Evolutionary conservation across 495 filamentous ascomycete genomes (phyloP).

Genomic region (Aspergillus funiculosus): DNA sequence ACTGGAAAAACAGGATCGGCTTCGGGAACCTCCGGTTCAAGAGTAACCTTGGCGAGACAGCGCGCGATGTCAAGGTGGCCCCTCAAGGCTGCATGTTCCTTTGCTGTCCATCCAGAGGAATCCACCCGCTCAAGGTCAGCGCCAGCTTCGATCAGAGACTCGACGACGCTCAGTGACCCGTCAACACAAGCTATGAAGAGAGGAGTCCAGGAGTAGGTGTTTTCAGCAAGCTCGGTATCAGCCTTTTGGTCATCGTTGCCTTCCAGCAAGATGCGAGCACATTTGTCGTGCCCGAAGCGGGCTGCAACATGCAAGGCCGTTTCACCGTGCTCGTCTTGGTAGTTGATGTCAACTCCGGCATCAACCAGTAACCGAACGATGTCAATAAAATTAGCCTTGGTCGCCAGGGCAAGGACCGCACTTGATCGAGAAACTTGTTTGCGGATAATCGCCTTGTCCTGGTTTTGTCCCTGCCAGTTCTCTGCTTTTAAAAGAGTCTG

Average conservation of each 20-base stretch:
- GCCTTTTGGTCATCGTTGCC: constrained; percentile 64
- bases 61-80: constrained; percentile 78
- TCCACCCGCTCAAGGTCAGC: constrained; percentile 68
- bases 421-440: constrained; percentile 77
- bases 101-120: constrained; percentile 89
- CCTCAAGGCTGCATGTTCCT: constrained; percentile 84
- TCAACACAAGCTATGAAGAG: constrained; percentile 89
- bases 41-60: constrained; percentile 52
- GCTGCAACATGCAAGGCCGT: constrained; percentile 90
- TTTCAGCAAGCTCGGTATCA: constrained; percentile 72
- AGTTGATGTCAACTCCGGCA: constrained; percentile 89
- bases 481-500: constrained; percentile 72
- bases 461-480: constrained; percentile 56
- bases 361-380: constrained; percentile 86
- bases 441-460: constrained; percentile 54
- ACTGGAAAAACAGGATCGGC: constrained; percentile 31
- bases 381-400: constrained; percentile 71
- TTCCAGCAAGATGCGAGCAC: constrained; percentile 66
- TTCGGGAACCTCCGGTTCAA: constrained; percentile 31
- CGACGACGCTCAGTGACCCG: constrained; percentile 66
- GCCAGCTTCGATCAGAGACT: constrained; percentile 70
- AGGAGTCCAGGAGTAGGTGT: constrained; percentile 87
- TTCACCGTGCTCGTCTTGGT: constrained; percentile 89
- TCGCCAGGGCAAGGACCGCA: constrained; percentile 79
- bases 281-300: constrained; percentile 76